Conservation (phyloP, 2,329 filamentous ascomycete genomes). For the Trichoderma sp. region DNA sequence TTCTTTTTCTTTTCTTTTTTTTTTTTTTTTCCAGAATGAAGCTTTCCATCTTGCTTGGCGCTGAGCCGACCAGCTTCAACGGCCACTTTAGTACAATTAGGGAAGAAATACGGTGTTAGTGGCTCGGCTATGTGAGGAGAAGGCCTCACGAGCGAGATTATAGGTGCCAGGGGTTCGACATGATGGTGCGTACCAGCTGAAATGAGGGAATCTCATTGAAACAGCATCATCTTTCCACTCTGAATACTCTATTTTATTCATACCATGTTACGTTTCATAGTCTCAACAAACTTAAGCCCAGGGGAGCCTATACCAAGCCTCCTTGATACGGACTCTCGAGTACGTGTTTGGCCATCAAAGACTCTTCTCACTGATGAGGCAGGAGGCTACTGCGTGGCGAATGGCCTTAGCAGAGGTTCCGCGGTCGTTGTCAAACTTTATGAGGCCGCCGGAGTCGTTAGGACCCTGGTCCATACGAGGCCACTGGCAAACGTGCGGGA, state of each 20-base stretch:
- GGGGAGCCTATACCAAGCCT: background rate
- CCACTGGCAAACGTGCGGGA: background rate
- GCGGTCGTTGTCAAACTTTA: slow-evolving; percentile 7
- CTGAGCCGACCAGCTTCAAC: slow-evolving; percentile 20
- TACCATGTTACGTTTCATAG: background rate
- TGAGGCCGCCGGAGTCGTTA: background rate
- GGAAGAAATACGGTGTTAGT: slow-evolving; percentile 13
- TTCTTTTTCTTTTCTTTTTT: too few relatives aligned
- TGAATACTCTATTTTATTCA: background rate
- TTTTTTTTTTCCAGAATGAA: background rate
- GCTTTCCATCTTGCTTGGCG: background rate
- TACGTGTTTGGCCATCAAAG: background rate
- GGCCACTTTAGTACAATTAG: background rate
- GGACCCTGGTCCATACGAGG: slow-evolving; percentile 9
- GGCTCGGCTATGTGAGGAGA: slow-evolving; percentile 21
- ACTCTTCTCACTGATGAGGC: background rate
- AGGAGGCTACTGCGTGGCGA: background rate
- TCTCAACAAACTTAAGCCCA: background rate
- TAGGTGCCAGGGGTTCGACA: background rate
- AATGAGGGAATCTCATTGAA: background rate
- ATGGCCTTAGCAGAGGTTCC: background rate
- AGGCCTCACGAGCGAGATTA: slow-evolving; percentile 15
- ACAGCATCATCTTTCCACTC: background rate
- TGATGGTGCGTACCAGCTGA: background rate
- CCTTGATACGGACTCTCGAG: background rate